Evolutionary conservation across 805 yeast species (phyloP), one percentile per base, ranked within the genome.

Genomic region (Clavispora santaluciae): DNA sequence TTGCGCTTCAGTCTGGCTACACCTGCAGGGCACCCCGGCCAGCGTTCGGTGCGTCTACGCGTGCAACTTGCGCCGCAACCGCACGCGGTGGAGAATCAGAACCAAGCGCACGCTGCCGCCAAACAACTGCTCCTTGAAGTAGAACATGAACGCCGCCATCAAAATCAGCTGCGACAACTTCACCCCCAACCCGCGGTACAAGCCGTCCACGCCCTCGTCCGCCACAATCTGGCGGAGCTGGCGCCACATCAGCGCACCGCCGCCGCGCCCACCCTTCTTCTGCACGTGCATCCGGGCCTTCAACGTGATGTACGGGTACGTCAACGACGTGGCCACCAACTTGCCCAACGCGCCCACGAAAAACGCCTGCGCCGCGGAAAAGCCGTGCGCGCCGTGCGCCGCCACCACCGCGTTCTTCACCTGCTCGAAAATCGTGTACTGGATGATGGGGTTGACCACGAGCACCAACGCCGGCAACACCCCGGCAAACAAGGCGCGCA

Each of bases 391-490:
- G 39, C 81, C 78, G 33, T 78, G 74, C 29, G 64, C 69, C 42
- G 73, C 78, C 40, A 79, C 70, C 13, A 89, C 71, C 15, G 73
- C 51, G 51, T 85, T 86, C 57, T 83, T 82, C 54, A 86, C 61
- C 63, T 89, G 95, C 65, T 90, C 98, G 61, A 84, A 90, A 35
- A 88, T 78, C 37, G 96, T 86, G 68, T 89, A 90, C 63, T 90
- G 96, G 49, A 90, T 81, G 45, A 90, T 83, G 30, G 98, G 97
- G 61, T 90, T 90, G 47, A 81, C 55, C 38, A 90, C 96, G 45
- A 90, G 72, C 36, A 88, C 79, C 55, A 90, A 72, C 2, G 97
- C 96, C 1, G 97, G 97, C 22, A 81, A 70, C 5, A 90, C 78
- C 5, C 98, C 98, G 22, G 87, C 82, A 59, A 90, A 87, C 38